Evolutionary conservation across 1,284 basidiomycete species (phyloP).

Genomic region (Ustilago hordei): DNA sequence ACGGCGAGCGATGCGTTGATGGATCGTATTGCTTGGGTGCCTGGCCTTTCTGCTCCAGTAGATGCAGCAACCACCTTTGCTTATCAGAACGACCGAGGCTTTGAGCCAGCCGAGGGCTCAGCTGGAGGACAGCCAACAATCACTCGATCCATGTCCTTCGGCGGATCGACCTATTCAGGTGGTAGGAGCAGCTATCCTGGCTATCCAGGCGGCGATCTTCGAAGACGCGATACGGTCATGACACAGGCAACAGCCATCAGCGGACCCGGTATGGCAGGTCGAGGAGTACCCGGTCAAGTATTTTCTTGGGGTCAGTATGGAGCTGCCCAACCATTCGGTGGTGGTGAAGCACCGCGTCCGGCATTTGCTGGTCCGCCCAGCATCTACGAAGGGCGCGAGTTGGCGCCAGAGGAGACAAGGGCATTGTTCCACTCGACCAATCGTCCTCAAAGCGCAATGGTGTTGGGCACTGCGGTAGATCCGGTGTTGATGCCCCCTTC

Average conservation of each 20-base stretch:
- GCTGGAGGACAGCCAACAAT: slow-evolving; percentile 22
- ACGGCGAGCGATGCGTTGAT: slow-evolving; percentile 43
- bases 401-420: slow-evolving; percentile 45
- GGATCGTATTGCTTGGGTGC: slow-evolving; percentile 62
- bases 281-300: slow-evolving; percentile 62
- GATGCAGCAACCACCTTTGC: neutral
- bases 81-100: slow-evolving; percentile 2
- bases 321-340: slow-evolving; percentile 48
- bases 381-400: slow-evolving; percentile 54
- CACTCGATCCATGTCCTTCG: slow-evolving; percentile 46
- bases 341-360: slow-evolving; percentile 33
- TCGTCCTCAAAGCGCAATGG: slow-evolving; percentile 48
- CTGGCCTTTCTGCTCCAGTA: slow-evolving; percentile 52
- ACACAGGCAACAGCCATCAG: slow-evolving; percentile 53
- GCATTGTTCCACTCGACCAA: slow-evolving; percentile 56
- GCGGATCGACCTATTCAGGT: slow-evolving; percentile 31
- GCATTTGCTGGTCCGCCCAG: slow-evolving; percentile 62
- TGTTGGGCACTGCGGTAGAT: slow-evolving; percentile 34
- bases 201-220: slow-evolving; percentile 42
- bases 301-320: slow-evolving; percentile 59
- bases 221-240: slow-evolving; percentile 61
- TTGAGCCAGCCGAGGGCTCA: slow-evolving; percentile 12
- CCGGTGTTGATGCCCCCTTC: slow-evolving; percentile 35
- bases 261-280: slow-evolving; percentile 62
- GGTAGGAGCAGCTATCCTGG: slow-evolving; percentile 30